Percentiles rank a stretch among this genome's conserved stretches.
phyloP scores from a whole-genome alignment of 2,329 filamentous ascomycete species.

The Fusarium anthophilum region DNA sequence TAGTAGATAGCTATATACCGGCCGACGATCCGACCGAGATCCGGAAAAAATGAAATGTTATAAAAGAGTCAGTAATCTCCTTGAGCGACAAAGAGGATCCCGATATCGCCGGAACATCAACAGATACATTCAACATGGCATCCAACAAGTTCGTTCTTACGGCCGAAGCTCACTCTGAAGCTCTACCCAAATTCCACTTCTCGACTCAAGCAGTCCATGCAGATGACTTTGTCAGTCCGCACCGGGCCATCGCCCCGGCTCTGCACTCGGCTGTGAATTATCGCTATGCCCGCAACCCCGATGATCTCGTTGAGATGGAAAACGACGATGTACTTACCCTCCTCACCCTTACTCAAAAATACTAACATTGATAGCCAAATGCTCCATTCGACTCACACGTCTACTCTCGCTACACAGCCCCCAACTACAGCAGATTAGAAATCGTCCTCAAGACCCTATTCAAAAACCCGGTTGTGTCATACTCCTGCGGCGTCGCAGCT shows the following conservation, averaged over 20 bases:
- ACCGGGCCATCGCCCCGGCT: neutral
- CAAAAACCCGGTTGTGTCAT: constrained; percentile 75
- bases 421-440: constrained; percentile 86
- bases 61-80: neutral
- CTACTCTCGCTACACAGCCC: constrained; percentile 83
- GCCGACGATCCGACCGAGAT: neutral
- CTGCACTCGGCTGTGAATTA: neutral
- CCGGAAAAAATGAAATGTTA: neutral
- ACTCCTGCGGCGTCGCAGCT: constrained; percentile 83
- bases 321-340: neutral
- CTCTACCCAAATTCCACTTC: neutral
- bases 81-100: no score
- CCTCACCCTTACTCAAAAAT: no score
- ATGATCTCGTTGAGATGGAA: neutral
- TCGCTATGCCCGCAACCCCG: neutral
- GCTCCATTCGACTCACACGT: constrained; percentile 71
- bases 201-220: neutral
- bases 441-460: constrained; percentile 81
- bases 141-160: neutral
- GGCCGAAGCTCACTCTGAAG: neutral
- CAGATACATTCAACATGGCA: neutral
- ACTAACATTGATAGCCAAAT: constrained; percentile 49
- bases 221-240: neutral
- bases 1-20: neutral
- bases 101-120: neutral